A percentile compares a stretch with the other conserved stretches of the same genome.
Evolutionary conservation across 192 early-diverging fungal genomes (phyloP).

Genomic region (Gigaspora rosea): DNA sequence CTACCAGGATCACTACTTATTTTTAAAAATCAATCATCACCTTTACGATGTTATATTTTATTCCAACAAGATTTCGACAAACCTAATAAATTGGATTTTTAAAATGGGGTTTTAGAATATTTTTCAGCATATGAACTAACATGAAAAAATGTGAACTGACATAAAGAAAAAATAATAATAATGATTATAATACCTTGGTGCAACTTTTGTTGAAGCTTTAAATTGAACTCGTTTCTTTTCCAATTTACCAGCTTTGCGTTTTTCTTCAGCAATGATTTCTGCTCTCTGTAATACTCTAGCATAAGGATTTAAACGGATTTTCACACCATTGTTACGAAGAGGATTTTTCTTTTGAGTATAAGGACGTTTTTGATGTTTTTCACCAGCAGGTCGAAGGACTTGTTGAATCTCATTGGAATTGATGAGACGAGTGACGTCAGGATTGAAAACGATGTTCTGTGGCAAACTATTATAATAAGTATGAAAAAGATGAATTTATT

Average conservation of each 20-base stretch:
- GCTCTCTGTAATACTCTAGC: slow-evolving; percentile 83
- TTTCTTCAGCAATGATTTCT: slow-evolving; percentile 65
- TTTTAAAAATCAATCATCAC: too few relatives aligned
- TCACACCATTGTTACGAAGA: slow-evolving; percentile 85
- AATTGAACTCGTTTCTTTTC: slow-evolving; percentile 46
- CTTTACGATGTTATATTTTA: too few relatives aligned
- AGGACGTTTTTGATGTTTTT: slow-evolving; percentile 82
- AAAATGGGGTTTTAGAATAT: too few relatives aligned
- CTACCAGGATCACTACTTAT: too few relatives aligned
- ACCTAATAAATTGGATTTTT: too few relatives aligned
- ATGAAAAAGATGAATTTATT: too few relatives aligned
- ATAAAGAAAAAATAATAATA: too few relatives aligned
- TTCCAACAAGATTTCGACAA: too few relatives aligned
- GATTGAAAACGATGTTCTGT: slow-evolving; percentile 83
- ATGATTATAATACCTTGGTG: background rate
- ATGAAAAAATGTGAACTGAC: too few relatives aligned
- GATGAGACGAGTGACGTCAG: slow-evolving; percentile 95
- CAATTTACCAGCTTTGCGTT: slow-evolving; percentile 55
- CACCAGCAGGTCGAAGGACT: slow-evolving; percentile 83
- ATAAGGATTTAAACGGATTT: slow-evolving; percentile 97
- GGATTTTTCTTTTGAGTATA: slow-evolving; percentile 99
- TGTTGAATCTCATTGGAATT: slow-evolving; percentile 97
- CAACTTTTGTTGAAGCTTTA: slow-evolving; percentile 14
- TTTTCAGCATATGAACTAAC: too few relatives aligned
- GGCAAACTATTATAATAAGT: slow-evolving; percentile 71